Base-by-base conservation (phyloP, 441 rosid genomes). In the Euphorbia corollata region DNA sequence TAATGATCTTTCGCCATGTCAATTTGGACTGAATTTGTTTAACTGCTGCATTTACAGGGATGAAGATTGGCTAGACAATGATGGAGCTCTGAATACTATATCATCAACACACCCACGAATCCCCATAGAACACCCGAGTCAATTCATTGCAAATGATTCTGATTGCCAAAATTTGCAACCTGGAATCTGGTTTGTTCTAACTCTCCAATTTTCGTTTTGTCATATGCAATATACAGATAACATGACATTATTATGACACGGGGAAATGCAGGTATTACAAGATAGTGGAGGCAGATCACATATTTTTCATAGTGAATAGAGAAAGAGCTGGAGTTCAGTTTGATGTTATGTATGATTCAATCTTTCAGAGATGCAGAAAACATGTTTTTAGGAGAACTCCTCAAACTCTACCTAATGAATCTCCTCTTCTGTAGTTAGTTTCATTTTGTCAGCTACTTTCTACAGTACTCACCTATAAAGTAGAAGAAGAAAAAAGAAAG, bases 1-100 rank as follows among this genome's bases (percentile, higher is more conserved):
- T n/a, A n/a, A n/a, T n/a, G n/a, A n/a, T n/a, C n/a, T n/a, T n/a
- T n/a, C n/a, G n/a, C n/a, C n/a, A n/a, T n/a, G n/a, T n/a, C n/a
- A n/a, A n/a, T n/a, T 30, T 23, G 50, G 61, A 62, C 53, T 68
- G 32, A 53, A 23, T 8, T 16, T 8, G 6, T 47, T 47, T 36
- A 48, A 50, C 38, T 36, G 51, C 30, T 71, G 64, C 13, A 61
- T 67, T 30, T 68, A 67, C 82, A 94, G 99, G 86, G 97, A 94
- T 71, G 94, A 89, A 74, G 97, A 94, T 61, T 94, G 99, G 99
- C 84, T 67, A 72, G 99, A 94, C 73, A 94, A 91, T 41, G 99
- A 94, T 57, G 99, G 99, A 57, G 99, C 97, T 16, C 75, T 94
- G 69, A 94, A 94, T 84, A 94, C 94, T 6, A 77, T 94, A 80